Conservation (phyloP, 345 rosid species). For the Eucalyptus cloeziana region DNA sequence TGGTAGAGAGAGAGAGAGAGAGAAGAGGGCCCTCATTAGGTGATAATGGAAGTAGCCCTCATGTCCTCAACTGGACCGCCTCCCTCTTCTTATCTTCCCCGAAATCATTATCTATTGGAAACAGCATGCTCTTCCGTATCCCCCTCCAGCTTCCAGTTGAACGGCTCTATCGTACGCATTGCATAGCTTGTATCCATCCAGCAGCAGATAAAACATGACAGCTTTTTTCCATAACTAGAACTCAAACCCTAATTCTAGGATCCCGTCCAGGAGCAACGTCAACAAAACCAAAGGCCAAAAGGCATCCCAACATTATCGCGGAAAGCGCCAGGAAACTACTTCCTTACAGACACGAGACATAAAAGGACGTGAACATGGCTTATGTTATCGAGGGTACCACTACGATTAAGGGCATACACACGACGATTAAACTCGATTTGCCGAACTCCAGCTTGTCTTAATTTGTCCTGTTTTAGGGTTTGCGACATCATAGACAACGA, state of each 20-base stretch:
- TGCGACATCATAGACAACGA: neutral
- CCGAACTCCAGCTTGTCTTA: neutral
- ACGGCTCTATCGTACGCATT: neutral
- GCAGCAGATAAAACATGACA: neutral
- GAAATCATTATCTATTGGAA: neutral
- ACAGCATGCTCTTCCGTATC: neutral
- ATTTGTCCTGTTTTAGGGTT: neutral
- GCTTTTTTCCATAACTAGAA: neutral
- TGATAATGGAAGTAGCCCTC: constrained; percentile 6
- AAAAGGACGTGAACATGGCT: neutral
- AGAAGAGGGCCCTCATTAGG: neutral
- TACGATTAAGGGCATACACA: neutral
- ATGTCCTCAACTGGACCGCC: constrained; percentile 14
- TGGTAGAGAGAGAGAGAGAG: no score
- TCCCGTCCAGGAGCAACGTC: neutral
- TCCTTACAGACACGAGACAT: neutral
- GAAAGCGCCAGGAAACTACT: neutral
- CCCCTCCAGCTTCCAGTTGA: neutral
- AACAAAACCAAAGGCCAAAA: neutral
- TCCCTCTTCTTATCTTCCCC: neutral
- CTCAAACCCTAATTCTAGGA: neutral
- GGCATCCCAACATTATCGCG: neutral
- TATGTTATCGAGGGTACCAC: neutral
- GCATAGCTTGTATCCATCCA: neutral
- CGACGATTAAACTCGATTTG: neutral